phyloP scores from a whole-genome alignment of 257 asterid genomes.

The Solanum pimpinellifolium region DNA sequence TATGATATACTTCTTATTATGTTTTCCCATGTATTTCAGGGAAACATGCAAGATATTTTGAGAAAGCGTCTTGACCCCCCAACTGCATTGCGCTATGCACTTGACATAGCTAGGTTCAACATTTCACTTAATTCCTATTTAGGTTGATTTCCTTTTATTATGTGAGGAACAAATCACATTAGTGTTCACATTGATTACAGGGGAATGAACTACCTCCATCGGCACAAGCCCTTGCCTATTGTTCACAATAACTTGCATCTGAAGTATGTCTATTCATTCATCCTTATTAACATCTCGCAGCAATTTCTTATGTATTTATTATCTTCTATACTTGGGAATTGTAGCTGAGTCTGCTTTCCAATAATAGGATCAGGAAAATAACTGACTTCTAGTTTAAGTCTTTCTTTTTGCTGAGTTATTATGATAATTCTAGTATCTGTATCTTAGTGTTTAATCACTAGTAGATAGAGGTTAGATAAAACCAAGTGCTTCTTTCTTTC shows the following conservation, averaged over 20 bases:
- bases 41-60: slow-evolving; percentile 43
- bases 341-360: neutral
- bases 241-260: slow-evolving; percentile 49
- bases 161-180: neutral
- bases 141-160: neutral
- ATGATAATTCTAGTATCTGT: neutral
- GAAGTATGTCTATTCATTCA: slow-evolving; percentile 12
- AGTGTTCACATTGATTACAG: slow-evolving; percentile 15
- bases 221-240: slow-evolving; percentile 53
- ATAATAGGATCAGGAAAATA: neutral
- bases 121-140: neutral
- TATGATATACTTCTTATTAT: neutral
- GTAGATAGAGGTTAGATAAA: neutral
- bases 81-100: slow-evolving; percentile 48
- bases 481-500: neutral
- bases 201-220: slow-evolving; percentile 63
- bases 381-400: neutral
- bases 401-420: neutral
- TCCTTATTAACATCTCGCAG: neutral
- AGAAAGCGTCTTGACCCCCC: slow-evolving; percentile 34
- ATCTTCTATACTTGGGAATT: neutral
- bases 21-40: slow-evolving; percentile 10
- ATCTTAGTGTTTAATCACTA: neutral
- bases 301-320: neutral
- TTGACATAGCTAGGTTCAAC: slow-evolving; percentile 51